Percentiles rank a stretch among this genome's conserved stretches.
phyloP scores from a whole-genome alignment of 345 rosid genomes.

The Pseudoturritis turrita region DNA sequence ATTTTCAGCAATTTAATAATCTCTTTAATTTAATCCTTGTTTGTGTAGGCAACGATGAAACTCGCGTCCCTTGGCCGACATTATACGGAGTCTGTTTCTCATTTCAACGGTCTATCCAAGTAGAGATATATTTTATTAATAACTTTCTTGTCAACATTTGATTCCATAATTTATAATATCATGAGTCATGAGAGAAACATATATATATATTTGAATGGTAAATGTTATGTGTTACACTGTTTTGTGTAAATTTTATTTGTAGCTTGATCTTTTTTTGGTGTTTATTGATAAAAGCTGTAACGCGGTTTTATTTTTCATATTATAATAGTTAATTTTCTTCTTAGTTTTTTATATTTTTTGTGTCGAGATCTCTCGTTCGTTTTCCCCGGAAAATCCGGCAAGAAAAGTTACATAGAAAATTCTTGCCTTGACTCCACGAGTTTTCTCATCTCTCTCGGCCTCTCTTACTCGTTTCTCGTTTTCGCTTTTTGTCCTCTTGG shows the following conservation, averaged over 20 bases:
- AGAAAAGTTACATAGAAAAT: constrained; percentile 9
- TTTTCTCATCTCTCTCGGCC: constrained; percentile 5
- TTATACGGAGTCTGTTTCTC: not conserved
- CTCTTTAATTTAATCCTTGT: not conserved
- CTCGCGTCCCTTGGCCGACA: not conserved
- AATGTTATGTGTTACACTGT: not conserved
- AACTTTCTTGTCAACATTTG: not conserved
- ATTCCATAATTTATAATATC: not conserved
- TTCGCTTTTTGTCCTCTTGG: not conserved
- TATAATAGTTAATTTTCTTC: not conserved
- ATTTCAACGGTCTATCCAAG: not conserved
- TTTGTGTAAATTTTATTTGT: not conserved
- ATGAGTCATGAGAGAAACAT: not conserved
- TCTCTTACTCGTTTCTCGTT: constrained; percentile 7
- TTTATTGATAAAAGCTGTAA: not conserved
- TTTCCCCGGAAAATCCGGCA: constrained; percentile 30
- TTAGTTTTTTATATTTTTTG: not conserved
- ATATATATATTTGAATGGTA: not conserved
- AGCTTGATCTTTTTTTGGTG: not conserved
- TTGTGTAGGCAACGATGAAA: constrained; percentile 2
- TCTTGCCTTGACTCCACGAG: constrained; percentile 9
- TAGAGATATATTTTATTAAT: not conserved
- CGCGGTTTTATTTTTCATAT: constrained; percentile 3
- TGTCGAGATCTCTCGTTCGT: constrained; percentile 26
- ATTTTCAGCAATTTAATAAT: not conserved